Conservation (phyloP, 768 basidiomycete genomes). For the Rhizopogon roseolus region DNA sequence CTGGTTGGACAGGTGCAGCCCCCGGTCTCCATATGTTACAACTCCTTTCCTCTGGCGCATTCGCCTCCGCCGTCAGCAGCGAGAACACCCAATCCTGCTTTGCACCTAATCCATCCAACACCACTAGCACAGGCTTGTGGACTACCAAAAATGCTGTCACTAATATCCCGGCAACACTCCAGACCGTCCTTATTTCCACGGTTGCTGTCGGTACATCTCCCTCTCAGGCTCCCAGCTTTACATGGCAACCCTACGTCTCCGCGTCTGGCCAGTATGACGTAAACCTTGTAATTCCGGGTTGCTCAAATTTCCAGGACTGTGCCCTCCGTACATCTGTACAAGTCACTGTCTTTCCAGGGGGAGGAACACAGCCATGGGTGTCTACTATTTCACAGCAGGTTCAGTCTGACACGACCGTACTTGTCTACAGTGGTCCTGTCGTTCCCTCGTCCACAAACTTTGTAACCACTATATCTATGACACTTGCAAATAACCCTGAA, state of each 20-base stretch:
- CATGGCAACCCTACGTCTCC: conserved; percentile 91
- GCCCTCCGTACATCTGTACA: conserved; percentile 72
- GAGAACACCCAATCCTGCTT: conserved; percentile 72
- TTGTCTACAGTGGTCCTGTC: conserved; percentile 81
- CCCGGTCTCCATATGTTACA: conserved; percentile 91
- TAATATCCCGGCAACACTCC: conserved; percentile 73
- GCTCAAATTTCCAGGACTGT: conserved; percentile 77
- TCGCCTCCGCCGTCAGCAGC: conserved; percentile 63
- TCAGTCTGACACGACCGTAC: conserved; percentile 48
- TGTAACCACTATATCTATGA: conserved; percentile 70
- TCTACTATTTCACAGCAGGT: conserved; percentile 75
- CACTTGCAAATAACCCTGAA: conserved; percentile 57
- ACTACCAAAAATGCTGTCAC: conserved; percentile 57
- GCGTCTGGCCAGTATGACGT: conserved; percentile 83
- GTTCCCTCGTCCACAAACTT: conserved; percentile 70
- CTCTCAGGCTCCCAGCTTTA: conserved; percentile 68
- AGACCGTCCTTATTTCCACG: conserved; percentile 65
- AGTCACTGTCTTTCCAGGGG: conserved; percentile 78
- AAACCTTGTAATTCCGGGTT: conserved; percentile 85
- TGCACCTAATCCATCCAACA: conserved; percentile 69
- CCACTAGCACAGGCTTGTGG: conserved; percentile 70
- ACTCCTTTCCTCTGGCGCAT: conserved; percentile 87
- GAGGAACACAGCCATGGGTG: conserved; percentile 57
- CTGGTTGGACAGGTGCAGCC: conserved; percentile 66
- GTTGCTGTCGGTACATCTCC: conserved; percentile 61